Base-by-base conservation (phyloP, 73 alveolate genomes). In the Tetrahymena elliotti region DNA sequence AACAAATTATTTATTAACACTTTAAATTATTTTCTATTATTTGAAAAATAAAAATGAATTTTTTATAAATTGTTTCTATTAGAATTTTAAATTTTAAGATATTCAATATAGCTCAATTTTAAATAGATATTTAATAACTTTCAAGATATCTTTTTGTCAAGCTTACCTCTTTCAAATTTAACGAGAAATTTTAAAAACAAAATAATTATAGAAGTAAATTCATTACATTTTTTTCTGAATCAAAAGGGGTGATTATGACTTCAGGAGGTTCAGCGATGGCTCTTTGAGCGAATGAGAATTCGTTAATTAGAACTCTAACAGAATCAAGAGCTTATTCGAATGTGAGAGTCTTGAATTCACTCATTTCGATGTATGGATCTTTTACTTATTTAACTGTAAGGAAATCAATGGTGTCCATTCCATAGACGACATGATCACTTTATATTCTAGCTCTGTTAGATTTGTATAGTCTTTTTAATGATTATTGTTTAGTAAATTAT, bases 251-350 rank as follows among this genome's bases (percentile, higher is more conserved):
- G 33, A 68, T 68, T 10, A 68, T 68, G n/a, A 68, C 88, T 10
- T 68, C 88, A 68, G 88, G 38, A 68, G 88, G 88, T 68, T 68
- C 88, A 68, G 88, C 88, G 16, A 68, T 68, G 4, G 88, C 88
- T 68, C 88, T 68, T n/a, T 68, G 36, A 27, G 88, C 88, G n/a
- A 41, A 93, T n/a, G 95, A 68, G 33, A 93, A 33, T 31, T 93
- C 95, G 6, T 93, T 93, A 8, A 93, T 68, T 37, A 93, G 37
- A 22, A 52, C 95, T 39, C 95, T 68, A 8, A 68, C 95, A n/a
- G 83, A 93, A 36, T 41, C 84, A 35, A 41, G 82, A 33, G 84
- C 36, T 68, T 68, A 68, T 68, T 68, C 88, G 38, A 68, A 68
- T 27, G 88, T 68, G 36, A 68, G 88, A 18, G 88, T 68, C n/a